Conservation (phyloP, 768 basidiomycete species). For the Nidularia pulvinata region DNA sequence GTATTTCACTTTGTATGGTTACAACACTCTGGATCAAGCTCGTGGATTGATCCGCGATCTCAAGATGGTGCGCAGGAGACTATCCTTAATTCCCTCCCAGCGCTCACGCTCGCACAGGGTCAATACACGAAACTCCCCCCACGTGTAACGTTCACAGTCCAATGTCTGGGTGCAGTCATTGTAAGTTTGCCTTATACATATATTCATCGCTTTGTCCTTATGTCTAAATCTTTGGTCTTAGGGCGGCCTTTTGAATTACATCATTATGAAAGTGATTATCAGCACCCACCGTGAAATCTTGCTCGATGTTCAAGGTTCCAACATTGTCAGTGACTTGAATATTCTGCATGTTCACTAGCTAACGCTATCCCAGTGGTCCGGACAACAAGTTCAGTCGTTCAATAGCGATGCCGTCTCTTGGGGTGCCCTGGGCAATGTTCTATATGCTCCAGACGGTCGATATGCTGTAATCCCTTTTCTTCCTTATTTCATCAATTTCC, state of each 20-base stretch:
- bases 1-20: conserved; percentile 43
- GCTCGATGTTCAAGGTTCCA: conserved; percentile 48
- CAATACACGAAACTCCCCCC: conserved; percentile 63
- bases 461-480: conserved; percentile 34
- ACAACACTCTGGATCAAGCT: conserved; percentile 46
- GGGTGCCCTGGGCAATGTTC: conserved; percentile 51
- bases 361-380: conserved; percentile 44
- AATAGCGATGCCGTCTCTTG: conserved; percentile 54
- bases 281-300: conserved; percentile 43
- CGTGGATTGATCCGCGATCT: conserved; percentile 53
- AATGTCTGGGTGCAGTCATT: conserved; percentile 54
- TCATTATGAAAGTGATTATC: conserved; percentile 61
- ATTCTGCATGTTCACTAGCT: not conserved
- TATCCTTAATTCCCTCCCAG: not conserved
- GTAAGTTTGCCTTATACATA: conserved; percentile 22
- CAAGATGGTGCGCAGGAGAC: conserved; percentile 35
- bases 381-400: conserved; percentile 38
- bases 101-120: conserved; percentile 12
- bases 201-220: not conserved
- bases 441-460: conserved; percentile 44
- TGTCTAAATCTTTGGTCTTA: conserved; percentile 1
- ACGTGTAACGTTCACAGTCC: conserved; percentile 62
- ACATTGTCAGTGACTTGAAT: conserved; percentile 36
- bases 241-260: conserved; percentile 39
- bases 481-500: not conserved